These are phyloP conservation scores for Cyclospora cayetanensis DNA, from an alignment of 169 alveolate genomes.

Conservation along the genomic window DNA sequence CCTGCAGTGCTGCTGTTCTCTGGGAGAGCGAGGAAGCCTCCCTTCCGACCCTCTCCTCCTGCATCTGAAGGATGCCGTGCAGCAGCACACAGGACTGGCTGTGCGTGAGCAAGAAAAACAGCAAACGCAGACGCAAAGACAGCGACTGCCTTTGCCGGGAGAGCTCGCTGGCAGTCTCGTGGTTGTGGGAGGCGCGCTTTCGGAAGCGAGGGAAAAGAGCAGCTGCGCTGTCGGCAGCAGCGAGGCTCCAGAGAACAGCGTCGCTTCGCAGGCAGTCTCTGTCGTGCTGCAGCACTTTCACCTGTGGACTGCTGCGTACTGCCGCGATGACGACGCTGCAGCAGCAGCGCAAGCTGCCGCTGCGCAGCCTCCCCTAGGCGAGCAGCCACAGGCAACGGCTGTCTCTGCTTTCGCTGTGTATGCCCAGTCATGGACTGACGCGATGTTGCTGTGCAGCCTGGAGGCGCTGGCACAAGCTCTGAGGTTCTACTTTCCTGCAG, in stretches of 20 bases:
- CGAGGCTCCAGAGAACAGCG: background rate
- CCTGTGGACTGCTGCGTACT: conserved; percentile 54
- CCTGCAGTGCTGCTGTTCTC: no score
- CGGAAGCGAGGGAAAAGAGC: background rate
- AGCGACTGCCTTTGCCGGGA: conserved; percentile 50
- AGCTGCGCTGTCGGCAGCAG: background rate
- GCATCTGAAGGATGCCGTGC: conserved; percentile 8
- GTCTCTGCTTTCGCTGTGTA: conserved; percentile 13
- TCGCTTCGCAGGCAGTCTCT: conserved; percentile 30
- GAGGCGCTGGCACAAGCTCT: conserved; percentile 47
- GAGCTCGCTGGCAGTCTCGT: conserved; percentile 62
- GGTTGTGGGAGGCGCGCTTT: background rate
- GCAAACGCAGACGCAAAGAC: background rate
- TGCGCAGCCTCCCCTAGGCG: no score
- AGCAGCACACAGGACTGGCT: conserved; percentile 13
- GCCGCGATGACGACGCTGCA: conserved; percentile 1
- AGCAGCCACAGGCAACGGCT: conserved; percentile 1
- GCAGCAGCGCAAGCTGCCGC: background rate
- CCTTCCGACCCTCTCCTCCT: background rate
- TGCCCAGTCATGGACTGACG: conserved; percentile 22
- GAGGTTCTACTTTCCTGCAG: background rate
- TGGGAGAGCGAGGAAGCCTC: background rate
- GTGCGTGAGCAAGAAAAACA: conserved; percentile 22
- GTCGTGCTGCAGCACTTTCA: conserved; percentile 43
- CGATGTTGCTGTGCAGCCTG: conserved; percentile 62